Percentiles rank a stretch among this genome's conserved stretches.
phyloP scores from a whole-genome alignment of 805 yeast genomes.

The Kodamaea kaohsiungensis region DNA sequence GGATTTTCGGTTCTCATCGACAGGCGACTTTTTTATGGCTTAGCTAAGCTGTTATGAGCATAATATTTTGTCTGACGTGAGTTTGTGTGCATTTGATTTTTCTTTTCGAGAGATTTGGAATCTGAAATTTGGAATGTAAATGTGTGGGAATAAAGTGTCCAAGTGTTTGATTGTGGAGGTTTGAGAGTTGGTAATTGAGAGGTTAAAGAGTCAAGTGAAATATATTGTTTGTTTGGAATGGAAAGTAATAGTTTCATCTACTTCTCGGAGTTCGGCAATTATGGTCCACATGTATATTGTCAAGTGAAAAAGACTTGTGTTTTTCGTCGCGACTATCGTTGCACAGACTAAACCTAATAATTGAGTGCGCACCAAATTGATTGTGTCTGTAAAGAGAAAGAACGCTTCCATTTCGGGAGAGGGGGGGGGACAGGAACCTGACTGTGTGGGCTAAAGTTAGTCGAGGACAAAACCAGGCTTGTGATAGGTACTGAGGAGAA shows the following conservation, averaged over 20 bases:
- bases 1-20: constrained; percentile 3
- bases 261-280: too few species aligned
- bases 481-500: neutral
- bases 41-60: neutral
- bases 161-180: neutral
- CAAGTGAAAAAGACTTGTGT: too few species aligned
- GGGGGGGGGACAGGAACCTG: too few species aligned
- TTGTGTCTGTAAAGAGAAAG: neutral
- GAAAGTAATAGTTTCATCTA: neutral
- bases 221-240: too few species aligned
- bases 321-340: neutral
- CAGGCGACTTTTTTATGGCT: neutral
- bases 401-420: neutral
- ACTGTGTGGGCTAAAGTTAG: neutral
- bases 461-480: neutral
- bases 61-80: neutral
- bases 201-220: too few species aligned
- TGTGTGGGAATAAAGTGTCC: neutral
- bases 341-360: neutral
- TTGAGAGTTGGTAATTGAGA: neutral
- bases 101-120: neutral
- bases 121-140: neutral
- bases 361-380: neutral
- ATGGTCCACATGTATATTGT: too few species aligned
- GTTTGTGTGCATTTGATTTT: neutral